phyloP scores from a whole-genome alignment of 106 monocot genomes.

The Dendrobium nobile region DNA sequence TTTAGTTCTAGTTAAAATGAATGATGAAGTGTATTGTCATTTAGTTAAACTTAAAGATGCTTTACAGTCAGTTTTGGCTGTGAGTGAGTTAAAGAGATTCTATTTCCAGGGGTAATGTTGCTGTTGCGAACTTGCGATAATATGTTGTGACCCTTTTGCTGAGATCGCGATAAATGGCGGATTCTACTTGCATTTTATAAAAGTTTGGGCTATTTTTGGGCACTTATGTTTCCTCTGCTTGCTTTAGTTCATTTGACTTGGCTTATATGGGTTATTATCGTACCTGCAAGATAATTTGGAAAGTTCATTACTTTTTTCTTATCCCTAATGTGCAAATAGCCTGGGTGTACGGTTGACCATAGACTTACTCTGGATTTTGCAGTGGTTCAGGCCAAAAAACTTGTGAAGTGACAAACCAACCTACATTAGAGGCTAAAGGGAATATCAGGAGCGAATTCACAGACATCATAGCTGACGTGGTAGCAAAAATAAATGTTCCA shows the following conservation, averaged over 20 bases:
- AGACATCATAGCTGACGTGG: conserved; percentile 65
- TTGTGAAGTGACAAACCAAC: conserved; percentile 57
- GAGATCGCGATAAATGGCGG: too few species aligned
- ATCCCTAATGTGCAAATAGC: background rate
- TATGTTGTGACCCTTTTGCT: too few species aligned
- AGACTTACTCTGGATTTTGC: background rate
- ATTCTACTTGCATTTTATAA: too few species aligned
- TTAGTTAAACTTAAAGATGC: too few species aligned
- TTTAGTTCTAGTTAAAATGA: too few species aligned
- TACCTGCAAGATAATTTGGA: background rate
- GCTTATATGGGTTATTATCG: background rate
- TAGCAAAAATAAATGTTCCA: conserved; percentile 47
- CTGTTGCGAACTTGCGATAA: too few species aligned
- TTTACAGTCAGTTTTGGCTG: too few species aligned
- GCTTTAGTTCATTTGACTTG: background rate
- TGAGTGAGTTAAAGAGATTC: too few species aligned
- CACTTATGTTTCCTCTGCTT: background rate
- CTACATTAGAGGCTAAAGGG: conserved; percentile 44
- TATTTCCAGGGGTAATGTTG: too few species aligned
- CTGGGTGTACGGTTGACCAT: background rate
- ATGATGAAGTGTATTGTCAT: too few species aligned
- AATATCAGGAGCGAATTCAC: conserved; percentile 57
- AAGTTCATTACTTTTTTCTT: background rate
- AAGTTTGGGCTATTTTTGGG: too few species aligned
- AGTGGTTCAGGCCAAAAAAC: conserved; percentile 58